phyloP scores from a whole-genome alignment of 352 stramenopile species.

The Globisporangium rhizosaccharum region DNA sequence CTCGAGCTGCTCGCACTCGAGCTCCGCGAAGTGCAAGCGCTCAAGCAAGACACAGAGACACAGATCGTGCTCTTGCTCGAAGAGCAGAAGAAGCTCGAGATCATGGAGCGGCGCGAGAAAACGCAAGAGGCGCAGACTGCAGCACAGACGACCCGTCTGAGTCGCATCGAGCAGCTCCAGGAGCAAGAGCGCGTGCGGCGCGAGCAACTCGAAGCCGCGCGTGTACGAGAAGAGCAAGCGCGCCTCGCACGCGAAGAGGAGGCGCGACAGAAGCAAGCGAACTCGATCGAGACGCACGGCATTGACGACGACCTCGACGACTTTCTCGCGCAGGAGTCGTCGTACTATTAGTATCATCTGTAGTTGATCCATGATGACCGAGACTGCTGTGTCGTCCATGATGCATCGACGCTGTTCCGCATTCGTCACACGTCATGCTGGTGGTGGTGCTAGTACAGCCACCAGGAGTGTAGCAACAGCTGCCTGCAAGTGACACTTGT shows the following conservation, averaged over 20 bases:
- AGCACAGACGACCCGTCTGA: slow-evolving; percentile 26
- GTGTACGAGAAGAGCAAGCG: slow-evolving; percentile 20
- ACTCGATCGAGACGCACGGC: slow-evolving; percentile 33
- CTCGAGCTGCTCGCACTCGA: slow-evolving; percentile 39
- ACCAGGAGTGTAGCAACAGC: no score
- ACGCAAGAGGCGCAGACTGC: slow-evolving; percentile 19
- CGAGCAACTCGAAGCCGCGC: slow-evolving; percentile 5
- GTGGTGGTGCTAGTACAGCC: no score
- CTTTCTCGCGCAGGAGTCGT: slow-evolving; percentile 51
- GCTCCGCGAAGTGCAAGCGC: slow-evolving; percentile 37
- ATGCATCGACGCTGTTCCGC: no score
- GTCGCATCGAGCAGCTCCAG: slow-evolving; percentile 59
- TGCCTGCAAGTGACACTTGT: no score
- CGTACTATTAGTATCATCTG: slow-evolving; percentile 27
- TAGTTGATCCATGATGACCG: background rate
- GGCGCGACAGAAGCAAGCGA: slow-evolving; percentile 24
- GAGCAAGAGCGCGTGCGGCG: slow-evolving; percentile 41
- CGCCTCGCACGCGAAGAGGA: slow-evolving; percentile 26
- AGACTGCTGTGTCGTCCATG: background rate
- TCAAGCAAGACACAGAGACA: slow-evolving; percentile 34
- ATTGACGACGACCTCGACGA: slow-evolving; percentile 50
- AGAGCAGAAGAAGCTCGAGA: slow-evolving; percentile 39
- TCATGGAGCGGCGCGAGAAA: slow-evolving; percentile 27
- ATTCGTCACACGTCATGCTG: no score
- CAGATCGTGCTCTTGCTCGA: slow-evolving; percentile 31